Evolutionary conservation across 2,329 filamentous ascomycete species (phyloP), one percentile per base, ranked within the genome.

Genomic region (Waltergamsia citrina): DNA sequence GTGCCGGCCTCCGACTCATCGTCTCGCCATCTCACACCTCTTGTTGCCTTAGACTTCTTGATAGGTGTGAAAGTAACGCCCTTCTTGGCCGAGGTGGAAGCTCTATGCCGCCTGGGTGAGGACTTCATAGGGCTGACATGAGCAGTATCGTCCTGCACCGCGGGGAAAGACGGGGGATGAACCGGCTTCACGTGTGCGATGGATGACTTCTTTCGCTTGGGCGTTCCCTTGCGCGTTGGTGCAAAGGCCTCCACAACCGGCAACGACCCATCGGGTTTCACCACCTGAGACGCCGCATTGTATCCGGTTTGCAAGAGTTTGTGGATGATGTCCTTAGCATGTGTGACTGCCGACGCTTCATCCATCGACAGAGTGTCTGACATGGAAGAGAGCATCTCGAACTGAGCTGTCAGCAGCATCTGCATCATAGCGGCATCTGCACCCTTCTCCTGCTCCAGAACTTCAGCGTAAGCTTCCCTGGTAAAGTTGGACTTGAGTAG

Each of bases 11-110:
- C 82, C 3, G 81, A 63, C 49, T 75, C 85, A 47, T 96, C 92
- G 48, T 96, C 92, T 38, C 85, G 79, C 92, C 92, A 98, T 43
- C 90, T 76, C 6, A 98, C 90, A 29, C 72, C 80, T 39, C 88
- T 75, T 57, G 86, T 86, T 36, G 63, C 54, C 1, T 78, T 74
- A 8, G 74, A 69, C 56, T 80, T 81, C 59, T 85, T 94, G 41
- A 80, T 79, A 0, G 87, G 86, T 2, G 86, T 87, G 50, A 93
- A 93, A 20, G 76, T 74, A 32, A 94, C 68, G 25, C 78, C 76
- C 59, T 93, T 94, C 40, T 69, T 68, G 17, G 55, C 46, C 40
- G 53, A 55, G 67, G 79, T 48, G 57, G 76, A 43, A 22, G 56
- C 60, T 62, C 84, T 92, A 43, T 85, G 78, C 47, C 87, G 76